phyloP scores from a whole-genome alignment of 768 basidiomycete genomes.

The Mycena olivaceomarginata region DNA sequence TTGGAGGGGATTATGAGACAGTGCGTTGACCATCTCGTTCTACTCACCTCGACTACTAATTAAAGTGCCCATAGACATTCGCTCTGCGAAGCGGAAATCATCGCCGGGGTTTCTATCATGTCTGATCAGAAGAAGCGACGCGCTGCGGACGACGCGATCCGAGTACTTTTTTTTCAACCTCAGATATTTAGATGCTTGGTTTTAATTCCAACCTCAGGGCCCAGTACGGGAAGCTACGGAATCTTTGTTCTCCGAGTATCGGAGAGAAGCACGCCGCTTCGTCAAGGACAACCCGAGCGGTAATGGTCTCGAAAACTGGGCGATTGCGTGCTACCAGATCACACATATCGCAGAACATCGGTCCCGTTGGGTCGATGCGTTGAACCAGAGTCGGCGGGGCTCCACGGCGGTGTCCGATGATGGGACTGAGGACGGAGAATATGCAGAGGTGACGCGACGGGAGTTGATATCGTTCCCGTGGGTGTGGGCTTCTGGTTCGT shows the following conservation, averaged over 20 bases:
- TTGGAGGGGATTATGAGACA: conserved; percentile 41
- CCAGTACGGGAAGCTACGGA: conserved; percentile 44
- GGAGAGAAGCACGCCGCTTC: conserved; percentile 32
- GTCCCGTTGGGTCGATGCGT: conserved; percentile 30
- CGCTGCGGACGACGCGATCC: conserved; percentile 41
- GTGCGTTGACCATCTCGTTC: conserved; percentile 8
- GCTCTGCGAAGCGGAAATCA: conserved; percentile 43
- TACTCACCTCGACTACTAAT: too few species aligned
- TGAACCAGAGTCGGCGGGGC: conserved; percentile 41
- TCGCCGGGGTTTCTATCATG: conserved; percentile 40
- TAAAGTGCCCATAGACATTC: conserved; percentile 19
- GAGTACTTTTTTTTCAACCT: conserved; percentile 7
- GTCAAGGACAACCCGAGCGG: conserved; percentile 37
- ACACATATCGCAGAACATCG: conserved; percentile 26
- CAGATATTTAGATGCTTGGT: not conserved
- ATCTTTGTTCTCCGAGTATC: conserved; percentile 10
- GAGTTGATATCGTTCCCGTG: conserved; percentile 44
- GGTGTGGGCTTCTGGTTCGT: conserved; percentile 44
- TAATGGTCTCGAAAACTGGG: conserved; percentile 33
- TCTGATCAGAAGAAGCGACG: conserved; percentile 39
- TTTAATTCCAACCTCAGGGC: conserved; percentile 11
- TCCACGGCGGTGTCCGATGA: conserved; percentile 33
- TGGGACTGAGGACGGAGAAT: conserved; percentile 39
- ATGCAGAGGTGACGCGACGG: conserved; percentile 30
- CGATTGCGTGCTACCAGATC: conserved; percentile 41